A percentile compares a stretch with the other conserved stretches of the same genome.
Conservation (phyloP, 106 monocot genomes). For the Allium fistulosum region DNA sequence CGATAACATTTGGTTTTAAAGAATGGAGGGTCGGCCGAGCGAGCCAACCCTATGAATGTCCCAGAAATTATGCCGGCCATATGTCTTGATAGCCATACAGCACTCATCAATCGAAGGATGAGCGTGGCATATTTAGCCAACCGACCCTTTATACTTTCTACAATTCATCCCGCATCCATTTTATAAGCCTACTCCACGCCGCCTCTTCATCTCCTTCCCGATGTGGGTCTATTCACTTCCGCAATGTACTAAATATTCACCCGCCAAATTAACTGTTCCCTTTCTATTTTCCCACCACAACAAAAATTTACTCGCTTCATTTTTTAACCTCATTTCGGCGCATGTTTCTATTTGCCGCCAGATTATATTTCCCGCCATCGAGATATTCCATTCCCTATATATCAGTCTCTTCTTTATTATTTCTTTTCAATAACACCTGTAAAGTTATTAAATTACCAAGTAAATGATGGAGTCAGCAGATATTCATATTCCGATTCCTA, state of each 20-base stretch:
- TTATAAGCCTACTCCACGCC: neutral
- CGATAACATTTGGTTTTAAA: too few species aligned
- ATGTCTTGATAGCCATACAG: constrained; percentile 99
- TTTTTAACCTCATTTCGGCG: neutral
- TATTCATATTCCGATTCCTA: neutral
- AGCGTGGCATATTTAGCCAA: constrained; percentile 97
- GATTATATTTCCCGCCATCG: too few species aligned
- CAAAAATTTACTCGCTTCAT: neutral
- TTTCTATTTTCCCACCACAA: neutral
- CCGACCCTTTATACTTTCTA: constrained; percentile 69
- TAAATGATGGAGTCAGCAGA: too few species aligned
- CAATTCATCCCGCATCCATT: neutral
- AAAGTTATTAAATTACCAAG: too few species aligned
- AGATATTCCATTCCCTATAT: too few species aligned
- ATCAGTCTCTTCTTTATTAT: too few species aligned
- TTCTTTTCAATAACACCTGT: too few species aligned
- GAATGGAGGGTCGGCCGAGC: constrained; percentile 80
- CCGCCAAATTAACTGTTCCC: too few species aligned
- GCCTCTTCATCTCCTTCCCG: neutral
- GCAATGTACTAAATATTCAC: too few species aligned
- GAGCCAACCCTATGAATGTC: constrained; percentile 63
- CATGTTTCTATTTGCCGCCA: too few species aligned
- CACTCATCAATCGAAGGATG: constrained; percentile 51
- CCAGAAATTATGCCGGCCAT: constrained; percentile 99
- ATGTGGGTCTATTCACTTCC: constrained; percentile 3